Conservation (phyloP, 495 filamentous ascomycete species). For the Hypoxylon crocopeplum region DNA sequence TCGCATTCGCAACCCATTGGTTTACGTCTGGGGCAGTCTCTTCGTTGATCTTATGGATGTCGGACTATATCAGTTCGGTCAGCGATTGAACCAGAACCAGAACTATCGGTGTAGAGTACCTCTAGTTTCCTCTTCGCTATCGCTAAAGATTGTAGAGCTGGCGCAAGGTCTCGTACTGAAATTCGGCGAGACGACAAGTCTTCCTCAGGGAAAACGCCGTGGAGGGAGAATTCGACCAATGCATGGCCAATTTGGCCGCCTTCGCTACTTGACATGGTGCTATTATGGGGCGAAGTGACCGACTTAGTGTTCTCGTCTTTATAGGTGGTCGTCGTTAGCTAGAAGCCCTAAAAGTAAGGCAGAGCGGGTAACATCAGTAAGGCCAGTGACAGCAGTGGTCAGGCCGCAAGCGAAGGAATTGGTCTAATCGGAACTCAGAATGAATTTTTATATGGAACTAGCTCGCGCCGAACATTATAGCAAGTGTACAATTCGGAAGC, state of each 20-base stretch:
- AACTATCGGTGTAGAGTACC: conserved; percentile 49
- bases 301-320: background rate
- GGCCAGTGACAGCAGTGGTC: background rate
- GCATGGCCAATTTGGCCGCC: conserved; percentile 63
- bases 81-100: background rate
- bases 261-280: conserved; percentile 35
- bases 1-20: conserved; percentile 82
- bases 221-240: conserved; percentile 73
- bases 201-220: conserved; percentile 79
- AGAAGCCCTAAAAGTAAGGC: background rate
- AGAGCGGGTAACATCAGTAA: background rate
- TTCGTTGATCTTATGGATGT: conserved; percentile 75
- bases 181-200: conserved; percentile 68
- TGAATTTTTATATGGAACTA: conserved; percentile 8
- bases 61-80: conserved; percentile 53
- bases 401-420: background rate
- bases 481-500: conserved; percentile 42
- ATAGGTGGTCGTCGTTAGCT: background rate
- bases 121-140: conserved; percentile 72
- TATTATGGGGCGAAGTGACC: background rate
- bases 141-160: conserved; percentile 68
- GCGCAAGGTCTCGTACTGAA: conserved; percentile 62
- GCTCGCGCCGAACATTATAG: background rate
- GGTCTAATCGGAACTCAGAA: background rate
- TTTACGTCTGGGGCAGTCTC: conserved; percentile 79